Evolutionary conservation across 139 green algal genomes (phyloP).

Genomic region (Micractinium sp.): DNA sequence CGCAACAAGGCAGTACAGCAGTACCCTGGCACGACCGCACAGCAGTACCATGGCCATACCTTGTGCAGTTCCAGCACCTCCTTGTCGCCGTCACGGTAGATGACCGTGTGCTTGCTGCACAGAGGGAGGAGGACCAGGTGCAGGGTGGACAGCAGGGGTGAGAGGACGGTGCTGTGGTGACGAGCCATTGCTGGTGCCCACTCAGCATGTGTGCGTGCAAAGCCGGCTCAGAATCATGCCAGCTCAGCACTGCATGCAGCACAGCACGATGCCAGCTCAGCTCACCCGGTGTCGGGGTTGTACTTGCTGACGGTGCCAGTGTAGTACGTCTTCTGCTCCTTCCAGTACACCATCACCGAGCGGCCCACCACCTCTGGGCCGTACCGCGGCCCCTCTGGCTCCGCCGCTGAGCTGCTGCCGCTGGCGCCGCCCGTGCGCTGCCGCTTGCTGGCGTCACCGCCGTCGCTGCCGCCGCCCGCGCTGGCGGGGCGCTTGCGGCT

Average conservation of each 20-base stretch:
- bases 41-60: neutral
- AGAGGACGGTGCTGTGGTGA: neutral
- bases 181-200: neutral
- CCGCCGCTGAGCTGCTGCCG: neutral
- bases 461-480: neutral
- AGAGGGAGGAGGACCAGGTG: neutral
- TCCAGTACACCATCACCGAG: slow-evolving; percentile 38
- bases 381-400: neutral
- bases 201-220: neutral
- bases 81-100: slow-evolving; percentile 26
- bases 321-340: slow-evolving; percentile 43
- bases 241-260: neutral
- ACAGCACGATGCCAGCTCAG: neutral
- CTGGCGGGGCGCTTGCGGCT: neutral
- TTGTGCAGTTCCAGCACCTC: slow-evolving; percentile 22
- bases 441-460: neutral
- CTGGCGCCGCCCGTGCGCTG: neutral
- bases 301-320: neutral
- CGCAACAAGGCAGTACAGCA: too few relatives aligned
- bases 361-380: slow-evolving; percentile 22
- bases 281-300: slow-evolving; percentile 3
- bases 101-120: slow-evolving; percentile 25
- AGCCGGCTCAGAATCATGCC: neutral
- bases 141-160: neutral
- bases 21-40: neutral